phyloP scores from a whole-genome alignment of 225 moss, liverwort and hornwort genomes.

The Marchantia paleacea region DNA sequence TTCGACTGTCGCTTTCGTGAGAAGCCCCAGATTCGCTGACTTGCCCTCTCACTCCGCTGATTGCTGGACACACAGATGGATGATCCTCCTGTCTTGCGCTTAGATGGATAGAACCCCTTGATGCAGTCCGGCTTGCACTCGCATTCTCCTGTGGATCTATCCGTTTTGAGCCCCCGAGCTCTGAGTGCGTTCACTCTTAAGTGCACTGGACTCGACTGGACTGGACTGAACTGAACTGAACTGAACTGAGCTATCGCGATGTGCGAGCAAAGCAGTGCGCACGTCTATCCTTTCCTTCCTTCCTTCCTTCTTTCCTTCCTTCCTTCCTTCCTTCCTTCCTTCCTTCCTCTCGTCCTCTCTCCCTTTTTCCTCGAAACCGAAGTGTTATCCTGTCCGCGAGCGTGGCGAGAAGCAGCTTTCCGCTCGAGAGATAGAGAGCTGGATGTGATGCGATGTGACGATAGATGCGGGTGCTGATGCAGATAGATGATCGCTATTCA shows the following conservation, averaged over 20 bases:
- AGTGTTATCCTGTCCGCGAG: not conserved
- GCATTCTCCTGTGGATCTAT: not conserved
- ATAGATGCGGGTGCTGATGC: not conserved
- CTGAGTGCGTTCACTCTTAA: not conserved
- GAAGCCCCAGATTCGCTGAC: slow-evolving; percentile 25
- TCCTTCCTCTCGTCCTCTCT: not conserved
- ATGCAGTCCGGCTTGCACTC: too few species aligned
- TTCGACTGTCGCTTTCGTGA: slow-evolving; percentile 15
- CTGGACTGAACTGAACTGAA: not conserved
- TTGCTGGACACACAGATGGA: not conserved
- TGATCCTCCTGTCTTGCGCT: not conserved
- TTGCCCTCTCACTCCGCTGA: not conserved
- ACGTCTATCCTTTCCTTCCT: not conserved
- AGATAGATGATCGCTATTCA: not conserved
- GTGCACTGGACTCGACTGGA: not conserved
- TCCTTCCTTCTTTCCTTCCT: not conserved
- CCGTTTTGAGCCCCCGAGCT: not conserved
- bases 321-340: not conserved
- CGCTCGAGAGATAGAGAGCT: not conserved
- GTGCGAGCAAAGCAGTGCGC: not conserved
- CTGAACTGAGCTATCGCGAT: not conserved
- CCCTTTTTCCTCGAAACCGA: not conserved
- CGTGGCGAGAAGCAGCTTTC: not conserved
- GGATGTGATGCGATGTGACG: not conserved
- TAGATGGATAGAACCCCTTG: not conserved